Evolutionary conservation across 352 stramenopile genomes (phyloP).

Genomic region (Globisporangium solare): DNA sequence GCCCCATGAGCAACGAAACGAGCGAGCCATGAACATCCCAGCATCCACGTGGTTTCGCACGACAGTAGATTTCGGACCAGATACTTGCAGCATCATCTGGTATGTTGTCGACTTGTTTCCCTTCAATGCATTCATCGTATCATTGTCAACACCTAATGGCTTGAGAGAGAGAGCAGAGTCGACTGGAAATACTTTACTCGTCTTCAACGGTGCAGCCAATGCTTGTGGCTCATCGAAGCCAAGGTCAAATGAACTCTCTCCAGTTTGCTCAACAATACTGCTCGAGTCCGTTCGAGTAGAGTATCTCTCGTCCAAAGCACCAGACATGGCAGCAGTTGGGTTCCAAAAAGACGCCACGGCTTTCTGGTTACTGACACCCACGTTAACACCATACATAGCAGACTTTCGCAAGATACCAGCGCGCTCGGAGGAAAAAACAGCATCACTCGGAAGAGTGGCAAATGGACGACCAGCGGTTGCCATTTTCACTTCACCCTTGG

Average conservation of each 20-base stretch:
- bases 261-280: neutral
- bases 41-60: slow-evolving; percentile 56
- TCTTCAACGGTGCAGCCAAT: slow-evolving; percentile 11
- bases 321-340: neutral
- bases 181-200: slow-evolving; percentile 35
- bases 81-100: slow-evolving; percentile 53
- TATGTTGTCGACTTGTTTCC: slow-evolving; percentile 60
- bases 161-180: slow-evolving; percentile 22
- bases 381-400: slow-evolving; percentile 26
- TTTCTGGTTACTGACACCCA: slow-evolving; percentile 12
- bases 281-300: neutral
- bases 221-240: slow-evolving; percentile 18
- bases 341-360: slow-evolving; percentile 33
- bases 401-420: slow-evolving; percentile 41
- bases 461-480: slow-evolving; percentile 18
- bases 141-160: slow-evolving; percentile 33
- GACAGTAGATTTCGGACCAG: slow-evolving; percentile 25
- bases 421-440: slow-evolving; percentile 28
- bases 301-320: neutral
- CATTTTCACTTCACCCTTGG: slow-evolving; percentile 23
- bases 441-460: slow-evolving; percentile 8
- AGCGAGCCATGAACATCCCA: slow-evolving; percentile 72
- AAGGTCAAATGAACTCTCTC: slow-evolving; percentile 12
- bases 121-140: slow-evolving; percentile 20
- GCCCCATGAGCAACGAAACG: slow-evolving; percentile 79